These are phyloP conservation scores for Boechera retrofracta DNA, from an alignment of 345 rosid species.

Conservation along the genomic window DNA sequence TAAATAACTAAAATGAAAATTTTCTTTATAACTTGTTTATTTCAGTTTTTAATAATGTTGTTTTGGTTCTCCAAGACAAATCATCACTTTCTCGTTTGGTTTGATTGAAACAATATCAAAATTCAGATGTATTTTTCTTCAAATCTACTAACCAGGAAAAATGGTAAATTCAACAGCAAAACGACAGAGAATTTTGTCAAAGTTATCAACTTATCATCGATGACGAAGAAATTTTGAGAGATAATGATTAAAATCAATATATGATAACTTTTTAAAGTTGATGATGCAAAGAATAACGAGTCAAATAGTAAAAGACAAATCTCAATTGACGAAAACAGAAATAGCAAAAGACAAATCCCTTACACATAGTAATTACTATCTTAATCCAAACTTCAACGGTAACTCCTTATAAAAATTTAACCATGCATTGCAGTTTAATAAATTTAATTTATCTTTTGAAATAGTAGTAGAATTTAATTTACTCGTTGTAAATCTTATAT, in stretches of 20 bases:
- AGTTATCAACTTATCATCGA: conserved; percentile 20
- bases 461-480: not conserved
- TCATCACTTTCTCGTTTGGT: not conserved
- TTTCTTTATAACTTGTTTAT: not conserved
- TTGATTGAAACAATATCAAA: not conserved
- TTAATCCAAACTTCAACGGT: conserved; percentile 27
- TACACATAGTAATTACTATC: not conserved
- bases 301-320: conserved; percentile 35
- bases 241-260: conserved; percentile 29
- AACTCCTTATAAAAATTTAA: not conserved
- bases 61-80: not conserved
- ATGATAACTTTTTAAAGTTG: conserved; percentile 31
- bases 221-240: conserved; percentile 37
- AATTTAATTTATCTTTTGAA: not conserved
- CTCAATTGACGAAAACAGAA: conserved; percentile 11
- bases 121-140: not conserved
- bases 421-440: not conserved
- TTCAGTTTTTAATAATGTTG: not conserved
- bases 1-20: not conserved
- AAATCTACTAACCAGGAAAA: not conserved
- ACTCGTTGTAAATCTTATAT: conserved; percentile 7
- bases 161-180: conserved; percentile 7
- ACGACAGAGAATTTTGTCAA: conserved; percentile 11
- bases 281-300: conserved; percentile 34
- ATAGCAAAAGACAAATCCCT: conserved; percentile 12